Base-by-base conservation (phyloP, 2,329 filamentous ascomycete species). In the Claviceps quebecensis region DNA sequence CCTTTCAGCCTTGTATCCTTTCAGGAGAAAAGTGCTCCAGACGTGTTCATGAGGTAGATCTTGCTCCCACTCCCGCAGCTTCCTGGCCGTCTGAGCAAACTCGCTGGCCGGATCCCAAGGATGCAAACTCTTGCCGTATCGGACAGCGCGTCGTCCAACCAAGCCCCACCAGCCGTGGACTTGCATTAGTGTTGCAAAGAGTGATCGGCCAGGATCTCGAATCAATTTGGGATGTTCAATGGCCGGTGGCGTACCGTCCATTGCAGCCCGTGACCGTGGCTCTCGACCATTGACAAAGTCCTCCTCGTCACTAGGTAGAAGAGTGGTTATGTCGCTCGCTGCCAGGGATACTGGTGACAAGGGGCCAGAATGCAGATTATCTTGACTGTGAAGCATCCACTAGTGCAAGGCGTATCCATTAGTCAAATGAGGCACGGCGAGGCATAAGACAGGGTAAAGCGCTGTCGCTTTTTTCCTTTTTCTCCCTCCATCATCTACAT, bases 341-440 rank as follows among this genome's bases (percentile, higher is more conserved):
- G 70, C 68, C 3, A 80, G 65, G 0, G 74, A 73, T 2, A 76
- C 67, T 2, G 76, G 75, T 11, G 73, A 74, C 34, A 67, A 64
- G 3, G 74, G 73, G 0, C 75, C 73, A 0, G 74, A 77, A 54
- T 78, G 74, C 23, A 80, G 65, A 55, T 76, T 77, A 54, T 80
- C 76, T 57, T 80, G 76, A 56, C 72, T 78, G 58, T 79, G 73
- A 37, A 80, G 59, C 74, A 79, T 78, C 76, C 76, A 80, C 74
- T 77, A 49, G 22, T 17, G 26, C 29, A 38, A 45, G 2, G 23
- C 29, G 5, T 6, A 43, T 43, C 6, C 5, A 38, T 43, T 22
- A 29, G 39, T 45, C 6, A 22, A 22, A 14, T 5, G 22, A 26
- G 38, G 17, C 14, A 16, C 7, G 6, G 39, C 2, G n/a, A 40